Evolutionary conservation across 2,329 filamentous ascomycete genomes (phyloP).

Genomic region (Claviceps sp.): DNA sequence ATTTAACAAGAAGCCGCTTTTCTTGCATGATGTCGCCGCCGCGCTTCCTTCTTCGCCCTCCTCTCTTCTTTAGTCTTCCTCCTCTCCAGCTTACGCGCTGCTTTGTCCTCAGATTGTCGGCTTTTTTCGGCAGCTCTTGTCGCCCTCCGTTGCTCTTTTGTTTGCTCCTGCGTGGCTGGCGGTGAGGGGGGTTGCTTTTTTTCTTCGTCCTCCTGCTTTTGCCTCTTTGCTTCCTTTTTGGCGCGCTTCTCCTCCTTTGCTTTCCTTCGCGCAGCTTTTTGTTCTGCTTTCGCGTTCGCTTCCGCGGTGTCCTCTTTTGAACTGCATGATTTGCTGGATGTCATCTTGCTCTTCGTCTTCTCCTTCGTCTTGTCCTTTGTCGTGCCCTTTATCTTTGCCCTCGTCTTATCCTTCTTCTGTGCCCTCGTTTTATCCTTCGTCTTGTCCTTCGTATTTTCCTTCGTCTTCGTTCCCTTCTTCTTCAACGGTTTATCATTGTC

Average conservation of each 20-base stretch:
- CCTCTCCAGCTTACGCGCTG: conserved; percentile 9
- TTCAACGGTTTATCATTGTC: conserved; percentile 15
- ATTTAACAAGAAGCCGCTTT: conserved; percentile 9
- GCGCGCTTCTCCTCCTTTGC: conserved; percentile 3
- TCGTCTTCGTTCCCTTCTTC: not conserved
- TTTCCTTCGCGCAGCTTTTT: not conserved
- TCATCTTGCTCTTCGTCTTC: conserved; percentile 8
- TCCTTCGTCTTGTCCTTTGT: conserved; percentile 9
- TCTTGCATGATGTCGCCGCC: conserved; percentile 22
- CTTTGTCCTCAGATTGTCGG: conserved; percentile 16
- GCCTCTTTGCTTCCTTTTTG: conserved; percentile 13
- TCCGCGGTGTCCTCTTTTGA: not conserved
- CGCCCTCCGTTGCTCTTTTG: conserved; percentile 29
- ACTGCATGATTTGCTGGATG: not conserved
- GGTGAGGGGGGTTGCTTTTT: not conserved
- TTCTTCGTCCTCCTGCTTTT: conserved; percentile 9
- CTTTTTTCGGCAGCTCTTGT: conserved; percentile 20
- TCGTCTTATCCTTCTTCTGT: conserved; percentile 3
- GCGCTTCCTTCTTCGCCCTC: conserved; percentile 29
- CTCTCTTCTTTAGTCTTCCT: conserved; percentile 28
- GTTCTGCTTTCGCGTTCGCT: not conserved
- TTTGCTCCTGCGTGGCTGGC: conserved; percentile 11
- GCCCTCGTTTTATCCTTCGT: conserved; percentile 12
- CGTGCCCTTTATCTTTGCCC: not conserved
- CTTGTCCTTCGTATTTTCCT: not conserved